Evolutionary conservation across 2,329 filamentous ascomycete genomes (phyloP).

Genomic region (Nothopassalora personata): DNA sequence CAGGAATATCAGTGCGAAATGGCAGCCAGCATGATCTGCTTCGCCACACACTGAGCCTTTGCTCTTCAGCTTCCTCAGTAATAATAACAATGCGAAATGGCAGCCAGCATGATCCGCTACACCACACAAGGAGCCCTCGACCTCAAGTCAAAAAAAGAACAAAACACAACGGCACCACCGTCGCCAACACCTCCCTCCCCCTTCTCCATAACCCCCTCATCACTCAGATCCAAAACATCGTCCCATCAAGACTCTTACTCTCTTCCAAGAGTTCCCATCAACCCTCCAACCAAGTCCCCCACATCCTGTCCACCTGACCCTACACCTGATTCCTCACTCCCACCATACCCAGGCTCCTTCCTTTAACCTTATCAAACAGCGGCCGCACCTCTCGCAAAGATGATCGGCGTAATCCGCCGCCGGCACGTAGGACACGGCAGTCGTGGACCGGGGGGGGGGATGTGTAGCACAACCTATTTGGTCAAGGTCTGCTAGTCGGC

Average conservation of each 20-base stretch:
- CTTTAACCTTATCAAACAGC: background rate
- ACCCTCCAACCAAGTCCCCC: background rate
- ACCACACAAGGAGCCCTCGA: background rate
- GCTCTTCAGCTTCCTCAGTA: background rate
- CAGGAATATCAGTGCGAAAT: background rate
- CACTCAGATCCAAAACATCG: conserved; percentile 31
- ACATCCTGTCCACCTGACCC: too few relatives aligned
- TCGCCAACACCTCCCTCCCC: background rate
- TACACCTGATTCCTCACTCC: too few relatives aligned
- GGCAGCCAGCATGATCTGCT: conserved; percentile 1
- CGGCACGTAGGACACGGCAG: conserved; percentile 33
- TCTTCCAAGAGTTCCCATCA: conserved; percentile 26
- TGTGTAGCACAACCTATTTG: conserved; percentile 8
- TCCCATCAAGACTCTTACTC: conserved; percentile 16
- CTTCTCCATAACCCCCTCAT: background rate
- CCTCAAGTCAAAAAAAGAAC: conserved; percentile 4
- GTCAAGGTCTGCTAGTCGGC: too few relatives aligned
- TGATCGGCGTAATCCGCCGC: conserved; percentile 39
- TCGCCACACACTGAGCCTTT: background rate
- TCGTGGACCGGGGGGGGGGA: conserved; percentile 27
- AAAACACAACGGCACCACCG: background rate
- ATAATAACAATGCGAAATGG: conserved; percentile 6
- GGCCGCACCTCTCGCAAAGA: conserved; percentile 34
- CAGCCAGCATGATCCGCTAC: conserved; percentile 10
- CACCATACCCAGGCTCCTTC: background rate